These are phyloP conservation scores for Trypanosomatidae sp. DNA, from an alignment of 208 protist genomes.

Conservation along the genomic window DNA sequence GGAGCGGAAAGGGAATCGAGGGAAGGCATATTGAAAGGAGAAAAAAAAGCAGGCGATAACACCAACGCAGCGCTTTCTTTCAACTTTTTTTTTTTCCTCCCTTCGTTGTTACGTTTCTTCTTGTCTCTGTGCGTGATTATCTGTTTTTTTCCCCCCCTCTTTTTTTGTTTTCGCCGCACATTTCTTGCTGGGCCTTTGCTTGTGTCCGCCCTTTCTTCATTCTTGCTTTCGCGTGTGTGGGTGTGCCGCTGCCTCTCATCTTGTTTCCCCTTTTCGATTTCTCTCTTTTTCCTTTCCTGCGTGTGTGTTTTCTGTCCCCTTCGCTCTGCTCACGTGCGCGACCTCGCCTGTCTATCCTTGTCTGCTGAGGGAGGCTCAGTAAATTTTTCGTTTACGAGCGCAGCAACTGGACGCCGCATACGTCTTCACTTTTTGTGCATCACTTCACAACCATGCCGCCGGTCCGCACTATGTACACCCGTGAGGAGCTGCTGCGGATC, in stretches of 20 bases:
- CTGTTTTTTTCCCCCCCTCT: background rate
- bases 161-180: background rate
- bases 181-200: background rate
- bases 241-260: background rate
- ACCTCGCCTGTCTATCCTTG: background rate
- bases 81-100: background rate
- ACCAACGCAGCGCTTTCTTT: background rate
- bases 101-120: background rate
- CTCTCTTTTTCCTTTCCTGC: background rate
- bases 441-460: slow-evolving; percentile 10
- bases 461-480: slow-evolving; percentile 50
- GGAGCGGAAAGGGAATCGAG: too few relatives aligned
- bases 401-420: background rate
- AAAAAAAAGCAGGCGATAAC: too few relatives aligned
- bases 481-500: slow-evolving; percentile 57
- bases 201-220: background rate
- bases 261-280: background rate
- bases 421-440: background rate
- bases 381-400: background rate
- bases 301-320: background rate
- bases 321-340: background rate
- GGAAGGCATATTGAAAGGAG: background rate
- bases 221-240: background rate
- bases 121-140: background rate
- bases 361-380: background rate